Evolutionary conservation across 164 flowering plant genomes (phyloP).

Genomic region (Saururus chinensis): DNA sequence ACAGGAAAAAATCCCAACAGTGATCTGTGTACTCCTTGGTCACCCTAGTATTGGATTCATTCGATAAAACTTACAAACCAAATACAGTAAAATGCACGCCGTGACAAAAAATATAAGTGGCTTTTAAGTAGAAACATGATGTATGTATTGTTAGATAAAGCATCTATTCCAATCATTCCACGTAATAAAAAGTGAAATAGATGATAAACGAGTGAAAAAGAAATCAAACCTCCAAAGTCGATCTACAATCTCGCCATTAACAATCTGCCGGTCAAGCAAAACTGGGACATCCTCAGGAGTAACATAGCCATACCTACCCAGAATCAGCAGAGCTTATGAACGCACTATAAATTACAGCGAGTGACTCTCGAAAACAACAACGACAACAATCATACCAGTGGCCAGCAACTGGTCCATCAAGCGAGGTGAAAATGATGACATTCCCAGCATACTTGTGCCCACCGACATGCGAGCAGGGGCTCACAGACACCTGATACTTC

Average conservation of each 20-base stretch:
- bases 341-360: background rate
- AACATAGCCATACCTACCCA: slow-evolving; percentile 95
- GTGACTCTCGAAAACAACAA: background rate
- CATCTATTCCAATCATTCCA: background rate
- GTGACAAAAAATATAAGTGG: too few relatives aligned
- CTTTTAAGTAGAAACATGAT: too few relatives aligned
- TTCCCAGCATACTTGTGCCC: slow-evolving; percentile 99
- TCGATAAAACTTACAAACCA: background rate
- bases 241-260: slow-evolving; percentile 56
- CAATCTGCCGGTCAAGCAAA: slow-evolving; percentile 73
- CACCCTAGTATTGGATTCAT: background rate
- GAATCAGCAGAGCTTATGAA: slow-evolving; percentile 1
- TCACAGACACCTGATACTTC: slow-evolving; percentile 48
- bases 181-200: background rate
- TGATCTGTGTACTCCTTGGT: too few relatives aligned
- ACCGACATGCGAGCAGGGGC: slow-evolving; percentile 84
- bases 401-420: slow-evolving; percentile 53
- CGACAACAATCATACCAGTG: slow-evolving; percentile 48
- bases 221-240: slow-evolving; percentile 24
- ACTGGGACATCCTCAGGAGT: too few relatives aligned
- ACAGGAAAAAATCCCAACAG: too few relatives aligned
- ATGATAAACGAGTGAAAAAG: background rate
- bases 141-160: too few relatives aligned
- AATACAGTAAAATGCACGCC: too few relatives aligned
- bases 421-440: slow-evolving; percentile 54